Conservation (phyloP, 192 early-diverging fungal species). For the Rhizoclosmatium globosum region DNA sequence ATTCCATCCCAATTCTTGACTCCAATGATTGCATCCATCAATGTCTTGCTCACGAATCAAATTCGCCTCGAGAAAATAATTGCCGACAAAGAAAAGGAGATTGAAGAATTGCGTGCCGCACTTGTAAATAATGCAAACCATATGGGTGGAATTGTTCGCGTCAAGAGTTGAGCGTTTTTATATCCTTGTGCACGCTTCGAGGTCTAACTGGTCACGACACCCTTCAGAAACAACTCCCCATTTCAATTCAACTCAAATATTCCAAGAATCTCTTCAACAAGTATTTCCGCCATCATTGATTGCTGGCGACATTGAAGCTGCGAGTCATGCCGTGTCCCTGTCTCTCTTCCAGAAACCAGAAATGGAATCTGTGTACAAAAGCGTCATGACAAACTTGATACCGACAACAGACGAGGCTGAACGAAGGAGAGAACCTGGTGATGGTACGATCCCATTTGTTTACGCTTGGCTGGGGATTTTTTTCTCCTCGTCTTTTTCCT, state of each 20-base stretch:
- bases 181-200: not conserved
- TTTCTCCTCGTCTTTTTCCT: not conserved
- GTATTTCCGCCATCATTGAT: not conserved
- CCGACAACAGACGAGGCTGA: not conserved
- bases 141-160: not conserved
- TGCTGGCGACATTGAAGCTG: no score
- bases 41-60: not conserved
- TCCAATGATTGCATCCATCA: not conserved
- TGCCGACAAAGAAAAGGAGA: not conserved
- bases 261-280: not conserved
- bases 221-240: not conserved
- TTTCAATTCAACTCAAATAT: not conserved
- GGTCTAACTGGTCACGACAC: not conserved
- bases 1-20: not conserved
- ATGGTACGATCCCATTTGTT: no score
- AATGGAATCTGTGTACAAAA: not conserved
- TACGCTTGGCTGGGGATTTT: not conserved
- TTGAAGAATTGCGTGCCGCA: slow-evolving; percentile 1
- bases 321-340: not conserved
- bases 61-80: not conserved
- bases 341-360: not conserved
- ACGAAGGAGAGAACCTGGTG: no score
- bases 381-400: not conserved
- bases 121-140: not conserved
- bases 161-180: not conserved